Evolutionary conservation across 2,329 filamentous ascomycete species (phyloP).

Genomic region (Arthrobotrys entomopaga): DNA sequence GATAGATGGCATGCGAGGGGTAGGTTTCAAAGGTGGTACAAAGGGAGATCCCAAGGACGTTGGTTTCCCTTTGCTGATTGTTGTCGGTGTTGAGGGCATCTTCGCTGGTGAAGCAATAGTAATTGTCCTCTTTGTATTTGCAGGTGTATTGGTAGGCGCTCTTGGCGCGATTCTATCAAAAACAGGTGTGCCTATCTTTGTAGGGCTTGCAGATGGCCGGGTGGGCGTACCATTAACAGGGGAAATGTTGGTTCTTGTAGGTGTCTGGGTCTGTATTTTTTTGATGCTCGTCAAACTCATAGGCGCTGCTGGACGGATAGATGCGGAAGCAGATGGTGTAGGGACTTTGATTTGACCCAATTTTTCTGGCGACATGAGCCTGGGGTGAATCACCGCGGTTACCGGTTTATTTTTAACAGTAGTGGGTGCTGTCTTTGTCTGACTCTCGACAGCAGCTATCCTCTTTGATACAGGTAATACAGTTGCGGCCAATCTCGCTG

Average conservation of each 20-base stretch:
- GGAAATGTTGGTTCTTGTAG: not conserved
- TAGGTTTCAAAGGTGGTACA: slow-evolving; percentile 22
- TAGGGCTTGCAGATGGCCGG: not conserved
- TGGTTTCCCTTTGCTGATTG: slow-evolving; percentile 14
- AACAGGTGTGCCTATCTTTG: not conserved
- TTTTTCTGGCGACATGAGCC: not conserved
- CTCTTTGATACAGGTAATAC: slow-evolving; percentile 9
- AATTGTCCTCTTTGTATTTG: not conserved
- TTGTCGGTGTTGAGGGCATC: slow-evolving; percentile 14
- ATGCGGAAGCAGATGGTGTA: not conserved
- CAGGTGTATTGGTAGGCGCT: not conserved
- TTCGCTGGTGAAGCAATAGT: slow-evolving; percentile 8
- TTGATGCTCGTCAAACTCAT: slow-evolving; percentile 14
- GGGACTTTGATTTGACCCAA: not conserved
- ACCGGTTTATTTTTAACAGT: not conserved
- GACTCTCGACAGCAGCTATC: slow-evolving; percentile 14
- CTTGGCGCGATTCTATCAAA: not conserved
- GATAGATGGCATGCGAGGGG: not conserved
- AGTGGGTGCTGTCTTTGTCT: not conserved
- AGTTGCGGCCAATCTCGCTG: too few species aligned
- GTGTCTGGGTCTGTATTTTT: not conserved
- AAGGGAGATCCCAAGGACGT: slow-evolving; percentile 24
- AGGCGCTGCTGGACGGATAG: slow-evolving; percentile 2
- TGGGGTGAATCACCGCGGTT: not conserved
- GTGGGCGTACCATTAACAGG: not conserved